phyloP scores from a whole-genome alignment of 2,329 filamentous ascomycete genomes.

The Penicillium sp. region DNA sequence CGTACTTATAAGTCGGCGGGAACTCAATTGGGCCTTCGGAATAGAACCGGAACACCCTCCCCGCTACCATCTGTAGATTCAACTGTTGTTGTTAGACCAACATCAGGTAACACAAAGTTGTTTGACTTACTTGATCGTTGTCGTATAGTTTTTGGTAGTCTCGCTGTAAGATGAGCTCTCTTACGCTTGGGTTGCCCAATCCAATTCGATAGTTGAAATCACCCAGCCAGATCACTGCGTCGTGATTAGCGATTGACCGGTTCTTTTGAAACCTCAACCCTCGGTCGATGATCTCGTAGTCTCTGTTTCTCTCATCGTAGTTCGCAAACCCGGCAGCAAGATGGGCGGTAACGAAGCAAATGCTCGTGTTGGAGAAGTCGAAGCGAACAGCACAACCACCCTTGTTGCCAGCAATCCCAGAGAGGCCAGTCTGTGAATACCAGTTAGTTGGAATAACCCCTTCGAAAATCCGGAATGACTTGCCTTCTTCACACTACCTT shows the following conservation, averaged over 20 bases:
- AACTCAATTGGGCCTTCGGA: conserved; percentile 87
- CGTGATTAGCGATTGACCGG: conserved; percentile 86
- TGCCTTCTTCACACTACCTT: conserved; percentile 88
- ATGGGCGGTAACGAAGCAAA: conserved; percentile 96
- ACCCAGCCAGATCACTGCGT: conserved; percentile 88
- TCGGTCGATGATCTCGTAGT: conserved; percentile 84
- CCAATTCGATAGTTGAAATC: conserved; percentile 99
- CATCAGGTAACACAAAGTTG: neutral
- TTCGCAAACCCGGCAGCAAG: conserved; percentile 94
- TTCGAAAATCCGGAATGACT: conserved; percentile 1
- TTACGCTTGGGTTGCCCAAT: conserved; percentile 73
- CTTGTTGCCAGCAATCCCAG: conserved; percentile 97
- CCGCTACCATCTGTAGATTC: conserved; percentile 94
- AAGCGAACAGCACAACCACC: conserved; percentile 95
- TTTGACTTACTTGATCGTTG: conserved; percentile 71
- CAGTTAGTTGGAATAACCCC: conserved; percentile 16
- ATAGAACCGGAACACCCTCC: conserved; percentile 85
- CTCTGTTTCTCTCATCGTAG: conserved; percentile 91
- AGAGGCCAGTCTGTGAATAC: conserved; percentile 69
- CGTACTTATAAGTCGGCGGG: conserved; percentile 92
- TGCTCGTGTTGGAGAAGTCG: conserved; percentile 86
- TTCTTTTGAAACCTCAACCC: conserved; percentile 90
- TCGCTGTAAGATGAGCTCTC: conserved; percentile 67
- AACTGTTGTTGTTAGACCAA: conserved; percentile 53
- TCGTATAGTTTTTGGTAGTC: conserved; percentile 81